Evolutionary conservation across 2,329 filamentous ascomycete species (phyloP).

Genomic region (Aspergillus ochraceus): DNA sequence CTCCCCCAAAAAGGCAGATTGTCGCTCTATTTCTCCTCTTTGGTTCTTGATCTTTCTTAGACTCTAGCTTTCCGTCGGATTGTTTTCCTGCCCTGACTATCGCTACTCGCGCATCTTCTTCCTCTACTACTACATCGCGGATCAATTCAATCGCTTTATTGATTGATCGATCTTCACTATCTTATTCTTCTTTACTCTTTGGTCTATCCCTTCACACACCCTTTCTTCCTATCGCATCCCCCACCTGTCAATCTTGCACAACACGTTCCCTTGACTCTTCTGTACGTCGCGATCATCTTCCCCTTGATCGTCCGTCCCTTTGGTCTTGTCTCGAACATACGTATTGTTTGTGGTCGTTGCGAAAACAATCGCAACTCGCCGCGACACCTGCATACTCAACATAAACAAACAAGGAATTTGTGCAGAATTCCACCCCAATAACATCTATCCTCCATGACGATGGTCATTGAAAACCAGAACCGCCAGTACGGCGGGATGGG

Average conservation of each 20-base stretch:
- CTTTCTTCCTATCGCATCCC: conserved; percentile 3
- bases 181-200: background rate
- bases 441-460: conserved; percentile 69
- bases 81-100: conserved; percentile 6
- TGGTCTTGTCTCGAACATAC: conserved; percentile 5
- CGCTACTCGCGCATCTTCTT: conserved; percentile 14
- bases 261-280: background rate
- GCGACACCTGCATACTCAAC: conserved; percentile 1
- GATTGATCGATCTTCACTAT: conserved; percentile 1
- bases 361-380: conserved; percentile 1
- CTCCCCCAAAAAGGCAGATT: conserved; percentile 4
- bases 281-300: conserved; percentile 9
- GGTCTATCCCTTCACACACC: background rate
- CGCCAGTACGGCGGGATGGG: conserved; percentile 75
- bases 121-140: conserved; percentile 2
- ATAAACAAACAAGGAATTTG: background rate
- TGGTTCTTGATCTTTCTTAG: conserved; percentile 8
- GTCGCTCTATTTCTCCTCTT: conserved; percentile 10
- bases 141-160: conserved; percentile 1
- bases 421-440: background rate
- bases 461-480: conserved; percentile 90
- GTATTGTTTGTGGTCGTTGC: conserved; percentile 6
- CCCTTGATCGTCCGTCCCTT: conserved; percentile 9
- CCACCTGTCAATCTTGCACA: background rate
- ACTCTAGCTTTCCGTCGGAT: background rate